A percentile compares a stretch with the other conserved stretches of the same genome.
Conservation (phyloP, 306 rosid genomes). For the Vigna nakashimae region DNA sequence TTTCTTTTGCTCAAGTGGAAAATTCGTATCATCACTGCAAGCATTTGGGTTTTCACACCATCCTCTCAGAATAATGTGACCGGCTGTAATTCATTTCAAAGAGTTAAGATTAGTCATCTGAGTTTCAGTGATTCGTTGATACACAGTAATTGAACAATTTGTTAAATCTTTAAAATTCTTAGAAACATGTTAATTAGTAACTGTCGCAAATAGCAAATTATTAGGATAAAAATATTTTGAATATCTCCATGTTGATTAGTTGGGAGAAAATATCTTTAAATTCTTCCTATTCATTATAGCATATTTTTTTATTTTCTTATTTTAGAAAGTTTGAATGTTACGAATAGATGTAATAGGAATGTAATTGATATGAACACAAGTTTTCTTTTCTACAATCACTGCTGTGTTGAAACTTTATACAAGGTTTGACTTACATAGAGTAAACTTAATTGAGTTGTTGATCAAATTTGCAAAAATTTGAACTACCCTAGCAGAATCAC, state of each 20-base stretch:
- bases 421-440: conserved; percentile 68
- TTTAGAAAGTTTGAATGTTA: too few relatives aligned
- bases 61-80: conserved; percentile 90
- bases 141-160: neutral
- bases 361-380: neutral
- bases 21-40: conserved; percentile 52
- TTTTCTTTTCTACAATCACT: neutral
- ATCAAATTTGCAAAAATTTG: conserved; percentile 95
- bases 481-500: conserved; percentile 98
- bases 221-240: too few relatives aligned
- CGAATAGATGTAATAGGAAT: too few relatives aligned
- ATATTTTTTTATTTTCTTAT: too few relatives aligned
- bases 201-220: too few relatives aligned
- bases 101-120: conserved; percentile 36
- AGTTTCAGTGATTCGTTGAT: conserved; percentile 10
- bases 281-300: too few relatives aligned
- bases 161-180: conserved; percentile 14
- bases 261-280: too few relatives aligned
- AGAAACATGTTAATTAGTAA: conserved; percentile 9
- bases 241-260: too few relatives aligned
- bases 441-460: conserved; percentile 96
- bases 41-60: conserved; percentile 74
- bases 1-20: conserved; percentile 59
- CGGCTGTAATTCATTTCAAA: conserved; percentile 71
- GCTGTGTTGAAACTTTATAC: neutral